These are phyloP conservation scores for Penicillium sp. DNA, from an alignment of 2,329 filamentous ascomycete species.

Conservation along the genomic window DNA sequence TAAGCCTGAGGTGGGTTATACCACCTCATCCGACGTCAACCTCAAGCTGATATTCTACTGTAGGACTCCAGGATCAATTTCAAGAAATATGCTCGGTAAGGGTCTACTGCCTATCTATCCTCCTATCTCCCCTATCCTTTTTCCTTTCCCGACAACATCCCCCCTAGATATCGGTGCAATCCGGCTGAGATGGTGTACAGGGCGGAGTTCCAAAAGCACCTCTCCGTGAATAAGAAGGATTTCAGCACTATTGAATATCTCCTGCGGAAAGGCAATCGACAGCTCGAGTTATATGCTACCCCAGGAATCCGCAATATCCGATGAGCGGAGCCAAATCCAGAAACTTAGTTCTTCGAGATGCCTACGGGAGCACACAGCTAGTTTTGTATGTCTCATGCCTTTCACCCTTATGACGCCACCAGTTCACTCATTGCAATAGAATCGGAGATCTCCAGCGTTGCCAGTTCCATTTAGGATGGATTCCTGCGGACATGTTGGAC, in stretches of 20 bases:
- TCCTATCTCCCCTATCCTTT: background rate
- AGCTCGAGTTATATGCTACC: conserved; percentile 78
- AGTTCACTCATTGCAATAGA: background rate
- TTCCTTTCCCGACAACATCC: conserved; percentile 3
- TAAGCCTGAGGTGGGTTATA: conserved; percentile 67
- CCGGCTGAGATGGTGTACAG: conserved; percentile 44
- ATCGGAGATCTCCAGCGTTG: background rate
- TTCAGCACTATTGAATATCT: conserved; percentile 84
- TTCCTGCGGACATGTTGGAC: background rate
- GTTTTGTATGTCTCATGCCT: background rate
- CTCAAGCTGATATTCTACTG: conserved; percentile 3
- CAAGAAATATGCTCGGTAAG: conserved; percentile 43
- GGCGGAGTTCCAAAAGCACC: conserved; percentile 71
- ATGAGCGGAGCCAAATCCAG: conserved; percentile 16
- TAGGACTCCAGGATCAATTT: conserved; percentile 45
- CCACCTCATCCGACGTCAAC: background rate
- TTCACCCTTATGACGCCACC: background rate
- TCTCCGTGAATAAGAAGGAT: conserved; percentile 72
- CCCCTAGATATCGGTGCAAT: conserved; percentile 9
- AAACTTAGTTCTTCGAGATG: background rate
- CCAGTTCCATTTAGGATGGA: background rate
- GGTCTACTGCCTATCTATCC: background rate
- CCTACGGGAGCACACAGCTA: background rate
- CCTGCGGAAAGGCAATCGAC: conserved; percentile 73
- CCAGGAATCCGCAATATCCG: conserved; percentile 75